Conservation (phyloP, 768 basidiomycete species). For the Gloeophyllum trabeum region DNA sequence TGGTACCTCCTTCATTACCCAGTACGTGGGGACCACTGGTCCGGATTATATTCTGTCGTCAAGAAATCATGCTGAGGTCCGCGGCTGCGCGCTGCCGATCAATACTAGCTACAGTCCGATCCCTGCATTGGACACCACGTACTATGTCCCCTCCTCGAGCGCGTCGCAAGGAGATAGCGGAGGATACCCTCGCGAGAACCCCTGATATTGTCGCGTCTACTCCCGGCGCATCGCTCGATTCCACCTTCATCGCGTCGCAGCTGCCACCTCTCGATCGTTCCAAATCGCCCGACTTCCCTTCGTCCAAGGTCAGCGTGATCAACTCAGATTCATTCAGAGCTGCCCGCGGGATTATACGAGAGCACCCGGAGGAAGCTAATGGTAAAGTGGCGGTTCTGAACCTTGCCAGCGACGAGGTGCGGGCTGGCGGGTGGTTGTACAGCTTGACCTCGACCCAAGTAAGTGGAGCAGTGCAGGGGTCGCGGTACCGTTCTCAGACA, state of each 20-base stretch:
- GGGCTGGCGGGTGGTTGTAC: conserved; percentile 21
- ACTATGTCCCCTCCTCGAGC: too few species aligned
- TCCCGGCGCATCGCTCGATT: neutral
- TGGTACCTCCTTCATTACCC: too few species aligned
- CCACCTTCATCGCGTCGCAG: neutral
- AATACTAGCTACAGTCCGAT: too few species aligned
- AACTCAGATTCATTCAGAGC: neutral
- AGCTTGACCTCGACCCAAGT: conserved; percentile 22
- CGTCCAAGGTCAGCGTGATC: neutral
- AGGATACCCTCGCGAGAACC: neutral
- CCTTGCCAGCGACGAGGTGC: conserved; percentile 24
- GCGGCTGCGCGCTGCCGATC: too few species aligned
- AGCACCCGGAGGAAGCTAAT: neutral
- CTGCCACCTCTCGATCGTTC: neutral
- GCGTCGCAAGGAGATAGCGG: neutral
- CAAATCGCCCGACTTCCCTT: neutral
- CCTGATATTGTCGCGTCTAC: neutral
- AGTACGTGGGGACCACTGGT: too few species aligned
- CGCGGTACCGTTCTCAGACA: neutral
- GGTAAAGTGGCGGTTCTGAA: conserved; percentile 22
- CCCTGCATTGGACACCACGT: too few species aligned
- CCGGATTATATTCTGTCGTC: too few species aligned
- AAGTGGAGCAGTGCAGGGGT: too few species aligned
- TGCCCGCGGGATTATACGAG: neutral
- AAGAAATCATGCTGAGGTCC: too few species aligned